Evolutionary conservation across 352 stramenopile genomes (phyloP).

Genomic region (Pythium dissotocum): DNA sequence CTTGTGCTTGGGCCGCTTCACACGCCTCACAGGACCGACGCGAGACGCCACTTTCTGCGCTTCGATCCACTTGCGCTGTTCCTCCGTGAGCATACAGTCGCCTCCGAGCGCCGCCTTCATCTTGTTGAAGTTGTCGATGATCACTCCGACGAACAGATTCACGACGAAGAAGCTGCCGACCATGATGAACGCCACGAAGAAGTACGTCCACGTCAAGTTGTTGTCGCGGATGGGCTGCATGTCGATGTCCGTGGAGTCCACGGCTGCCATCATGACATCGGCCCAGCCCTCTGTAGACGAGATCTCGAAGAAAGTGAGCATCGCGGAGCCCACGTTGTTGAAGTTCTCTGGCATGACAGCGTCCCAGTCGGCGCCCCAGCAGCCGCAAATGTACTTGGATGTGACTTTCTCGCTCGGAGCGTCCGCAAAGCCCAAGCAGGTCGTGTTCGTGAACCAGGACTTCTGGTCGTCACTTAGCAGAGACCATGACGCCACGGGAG

Average conservation of each 20-base stretch:
- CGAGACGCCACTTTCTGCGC: constrained; percentile 66
- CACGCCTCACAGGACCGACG: constrained; percentile 58
- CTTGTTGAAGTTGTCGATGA: constrained; percentile 94
- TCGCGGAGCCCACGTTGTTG: constrained; percentile 78
- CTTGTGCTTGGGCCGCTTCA: constrained; percentile 50
- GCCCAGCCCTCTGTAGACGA: constrained; percentile 93
- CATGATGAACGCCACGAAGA: constrained; percentile 92
- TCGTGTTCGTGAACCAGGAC: constrained; percentile 53
- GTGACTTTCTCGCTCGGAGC: constrained; percentile 35
- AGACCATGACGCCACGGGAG: constrained; percentile 38
- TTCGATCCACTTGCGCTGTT: constrained; percentile 92
- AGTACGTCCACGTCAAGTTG: constrained; percentile 75
- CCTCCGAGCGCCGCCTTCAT: constrained; percentile 82
- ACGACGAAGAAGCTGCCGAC: constrained; percentile 93
- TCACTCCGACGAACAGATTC: constrained; percentile 93
- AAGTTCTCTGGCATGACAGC: constrained; percentile 73
- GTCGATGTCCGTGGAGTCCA: constrained; percentile 87
- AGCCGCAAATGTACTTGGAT: constrained; percentile 72
- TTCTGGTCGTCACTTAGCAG: constrained; percentile 35
- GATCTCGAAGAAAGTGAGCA: constrained; percentile 92
- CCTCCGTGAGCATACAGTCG: constrained; percentile 82
- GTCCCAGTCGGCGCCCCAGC: constrained; percentile 52
- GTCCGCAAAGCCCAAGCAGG: constrained; percentile 40
- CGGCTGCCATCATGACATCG: constrained; percentile 89
- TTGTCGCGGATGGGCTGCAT: constrained; percentile 92